Evolutionary conservation across 768 basidiomycete genomes (phyloP).

Genomic region (Hemileccinum impolitum): DNA sequence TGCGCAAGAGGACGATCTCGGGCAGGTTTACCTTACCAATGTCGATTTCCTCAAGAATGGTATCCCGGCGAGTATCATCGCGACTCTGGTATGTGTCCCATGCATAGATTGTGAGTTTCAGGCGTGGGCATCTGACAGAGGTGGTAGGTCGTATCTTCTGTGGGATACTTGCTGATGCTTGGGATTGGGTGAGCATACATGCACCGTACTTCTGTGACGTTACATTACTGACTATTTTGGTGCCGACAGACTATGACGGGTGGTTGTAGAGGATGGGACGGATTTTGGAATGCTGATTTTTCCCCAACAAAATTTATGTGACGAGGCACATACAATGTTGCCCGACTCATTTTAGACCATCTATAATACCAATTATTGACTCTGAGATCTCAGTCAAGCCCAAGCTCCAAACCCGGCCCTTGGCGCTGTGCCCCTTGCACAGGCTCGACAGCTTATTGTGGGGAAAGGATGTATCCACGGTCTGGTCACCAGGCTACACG

Average conservation of each 20-base stretch:
- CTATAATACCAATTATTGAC: too few species aligned
- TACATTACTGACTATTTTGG: neutral
- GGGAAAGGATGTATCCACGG: too few species aligned
- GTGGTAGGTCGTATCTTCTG: constrained; percentile 16
- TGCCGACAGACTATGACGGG: neutral
- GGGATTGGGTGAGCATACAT: constrained; percentile 10
- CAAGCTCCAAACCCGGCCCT: too few species aligned
- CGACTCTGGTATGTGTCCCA: constrained; percentile 55
- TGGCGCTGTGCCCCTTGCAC: too few species aligned
- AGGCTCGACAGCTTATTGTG: too few species aligned
- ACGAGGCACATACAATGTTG: too few species aligned
- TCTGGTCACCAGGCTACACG: too few species aligned
- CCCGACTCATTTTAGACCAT: too few species aligned
- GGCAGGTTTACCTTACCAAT: constrained; percentile 80
- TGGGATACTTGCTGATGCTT: constrained; percentile 19
- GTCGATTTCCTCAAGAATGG: constrained; percentile 92
- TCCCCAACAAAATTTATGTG: too few species aligned
- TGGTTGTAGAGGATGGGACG: too few species aligned
- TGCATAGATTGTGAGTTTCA: neutral
- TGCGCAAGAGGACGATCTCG: constrained; percentile 92
- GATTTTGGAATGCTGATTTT: too few species aligned
- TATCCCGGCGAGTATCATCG: constrained; percentile 89
- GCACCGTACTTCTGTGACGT: neutral
- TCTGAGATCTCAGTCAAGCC: too few species aligned
- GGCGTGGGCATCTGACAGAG: neutral